phyloP scores from a whole-genome alignment of 352 stramenopile genomes.

The Pythium vanterpoolii region DNA sequence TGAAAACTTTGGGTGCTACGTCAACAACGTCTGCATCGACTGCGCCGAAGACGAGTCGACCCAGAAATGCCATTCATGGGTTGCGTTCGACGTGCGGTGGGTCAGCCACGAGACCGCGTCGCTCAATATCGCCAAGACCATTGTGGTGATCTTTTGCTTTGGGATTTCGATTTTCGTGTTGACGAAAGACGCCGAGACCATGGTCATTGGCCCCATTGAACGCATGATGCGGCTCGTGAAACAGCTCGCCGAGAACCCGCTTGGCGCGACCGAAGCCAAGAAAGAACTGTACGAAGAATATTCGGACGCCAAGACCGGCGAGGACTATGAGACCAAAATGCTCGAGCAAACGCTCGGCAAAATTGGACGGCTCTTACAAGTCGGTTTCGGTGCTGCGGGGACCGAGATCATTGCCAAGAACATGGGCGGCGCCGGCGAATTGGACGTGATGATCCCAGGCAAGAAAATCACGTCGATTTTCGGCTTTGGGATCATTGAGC shows the following conservation, averaged over 20 bases:
- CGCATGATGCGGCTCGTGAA: constrained; percentile 90
- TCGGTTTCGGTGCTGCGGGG: constrained; percentile 97
- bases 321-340: constrained; percentile 96
- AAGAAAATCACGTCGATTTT: constrained; percentile 97
- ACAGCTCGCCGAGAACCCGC: constrained; percentile 62
- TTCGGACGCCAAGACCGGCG: constrained; percentile 50
- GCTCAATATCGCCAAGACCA: constrained; percentile 83
- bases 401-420: constrained; percentile 98
- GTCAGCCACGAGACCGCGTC: constrained; percentile 36
- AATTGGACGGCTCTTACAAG: constrained; percentile 93
- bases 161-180: constrained; percentile 90
- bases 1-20: constrained; percentile 68
- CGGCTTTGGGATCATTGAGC: constrained; percentile 95
- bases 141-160: constrained; percentile 91
- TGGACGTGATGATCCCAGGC: constrained; percentile 97
- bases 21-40: constrained; percentile 55
- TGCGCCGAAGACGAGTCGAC: constrained; percentile 31
- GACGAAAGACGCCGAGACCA: constrained; percentile 90
- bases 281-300: constrained; percentile 69
- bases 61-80: constrained; percentile 59
- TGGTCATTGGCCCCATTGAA: constrained; percentile 97
- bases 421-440: constrained; percentile 87
- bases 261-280: constrained; percentile 65
- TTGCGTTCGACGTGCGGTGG: constrained; percentile 72
- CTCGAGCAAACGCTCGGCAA: constrained; percentile 94